Evolutionary conservation across 2,329 filamentous ascomycete species (phyloP), one percentile per base, ranked within the genome.

Genomic region (Pyricularia sp.): DNA sequence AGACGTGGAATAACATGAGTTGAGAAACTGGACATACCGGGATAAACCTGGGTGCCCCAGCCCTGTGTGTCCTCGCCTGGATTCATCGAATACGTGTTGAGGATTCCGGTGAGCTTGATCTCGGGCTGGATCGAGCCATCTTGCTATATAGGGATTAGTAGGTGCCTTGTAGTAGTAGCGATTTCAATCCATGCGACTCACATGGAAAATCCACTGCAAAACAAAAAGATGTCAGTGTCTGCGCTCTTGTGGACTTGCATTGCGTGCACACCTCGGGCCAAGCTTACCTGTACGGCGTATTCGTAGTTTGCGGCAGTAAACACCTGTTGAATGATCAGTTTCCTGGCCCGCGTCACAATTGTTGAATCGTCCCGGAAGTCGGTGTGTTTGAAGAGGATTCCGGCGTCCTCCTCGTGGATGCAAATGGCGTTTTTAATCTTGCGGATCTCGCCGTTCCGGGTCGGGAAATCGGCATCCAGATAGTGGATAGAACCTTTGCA

Each of bases 301-400:
- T 97, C 94, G 80, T 97, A 97, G 82, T 97, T 97, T 30, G 94
- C 94, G 0, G 94, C 94, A 0, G 94, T 97, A 81, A 97, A 97
- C 76, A 97, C 91, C 73, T 97, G 93, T 72, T 93, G 93, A 72
- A 97, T 85, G 76, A 97, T 85, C 69, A 97, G 86, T 77, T 95
- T 96, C 68, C 93, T 88, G 1, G 90, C 93, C 30, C 94, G 89
- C 0, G 93, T 97, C 4, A 97, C 92, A 11, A 95, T 92, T 68
- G 89, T 87, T 0, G 92, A 94, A 63, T 95, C 91, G 76, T 97
- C 94, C 55, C 94, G 87, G 86, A 97, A 97, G 79, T 97, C 94
- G 20, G 89, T 93, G 80, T 96, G 92, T 81, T 97, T 97, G 86
- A 96, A 97, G 0, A 97, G 83, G 70, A 97, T 95, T 6, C 94